These are phyloP conservation scores for Colletotrichum horii DNA, from an alignment of 2,329 filamentous ascomycete genomes.

Conservation along the genomic window DNA sequence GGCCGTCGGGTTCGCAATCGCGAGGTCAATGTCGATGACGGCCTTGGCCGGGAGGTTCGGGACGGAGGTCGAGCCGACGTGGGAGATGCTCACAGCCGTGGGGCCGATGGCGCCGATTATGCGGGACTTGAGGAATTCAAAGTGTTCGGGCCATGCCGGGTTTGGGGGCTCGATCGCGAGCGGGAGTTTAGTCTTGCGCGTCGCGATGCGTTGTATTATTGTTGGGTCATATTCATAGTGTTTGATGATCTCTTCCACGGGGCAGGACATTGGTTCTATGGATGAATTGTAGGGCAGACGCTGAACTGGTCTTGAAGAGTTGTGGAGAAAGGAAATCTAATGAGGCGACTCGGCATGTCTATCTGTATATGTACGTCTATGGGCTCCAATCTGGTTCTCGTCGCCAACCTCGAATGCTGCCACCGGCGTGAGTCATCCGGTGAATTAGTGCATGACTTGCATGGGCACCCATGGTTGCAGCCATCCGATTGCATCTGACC, in stretches of 20 bases:
- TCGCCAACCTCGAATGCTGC: background rate
- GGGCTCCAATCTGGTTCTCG: background rate
- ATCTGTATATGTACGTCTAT: background rate
- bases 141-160: constrained; percentile 39
- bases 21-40: constrained; percentile 58
- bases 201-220: constrained; percentile 28
- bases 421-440: constrained; percentile 18
- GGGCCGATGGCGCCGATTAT: constrained; percentile 40
- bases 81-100: constrained; percentile 40
- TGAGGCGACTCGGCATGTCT: background rate
- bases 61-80: constrained; percentile 57
- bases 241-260: constrained; percentile 31
- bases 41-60: constrained; percentile 54
- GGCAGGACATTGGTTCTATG: constrained; percentile 1
- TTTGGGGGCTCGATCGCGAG: constrained; percentile 41
- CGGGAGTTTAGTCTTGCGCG: constrained; percentile 25
- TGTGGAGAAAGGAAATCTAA: background rate
- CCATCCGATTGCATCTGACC: background rate
- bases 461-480: background rate
- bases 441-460: background rate
- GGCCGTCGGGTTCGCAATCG: constrained; percentile 41
- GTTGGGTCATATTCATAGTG: constrained; percentile 26
- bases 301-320: background rate
- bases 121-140: constrained; percentile 32
- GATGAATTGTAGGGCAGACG: background rate